phyloP scores from a whole-genome alignment of 768 basidiomycete genomes.

The Boletus fagicola region DNA sequence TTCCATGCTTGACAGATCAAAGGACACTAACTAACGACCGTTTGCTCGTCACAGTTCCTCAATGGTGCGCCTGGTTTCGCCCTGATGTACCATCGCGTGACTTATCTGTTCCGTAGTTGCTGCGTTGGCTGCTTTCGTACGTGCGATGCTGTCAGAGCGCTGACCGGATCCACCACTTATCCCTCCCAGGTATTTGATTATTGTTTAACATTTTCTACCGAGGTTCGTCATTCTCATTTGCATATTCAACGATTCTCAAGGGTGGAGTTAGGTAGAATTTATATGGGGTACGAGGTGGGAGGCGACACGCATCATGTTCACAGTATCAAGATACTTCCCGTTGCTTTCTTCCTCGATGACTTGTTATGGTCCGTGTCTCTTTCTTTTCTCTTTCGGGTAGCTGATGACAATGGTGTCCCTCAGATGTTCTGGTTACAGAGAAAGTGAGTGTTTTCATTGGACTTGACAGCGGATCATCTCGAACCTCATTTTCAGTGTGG shows the following conservation, averaged over 20 bases:
- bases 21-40: background rate
- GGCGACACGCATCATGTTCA: slow-evolving; percentile 24
- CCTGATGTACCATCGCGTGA: background rate
- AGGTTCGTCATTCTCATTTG: slow-evolving; percentile 11
- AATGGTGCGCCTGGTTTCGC: slow-evolving; percentile 12
- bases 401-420: background rate
- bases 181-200: slow-evolving; percentile 21
- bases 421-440: slow-evolving; percentile 10
- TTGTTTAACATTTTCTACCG: slow-evolving; percentile 21
- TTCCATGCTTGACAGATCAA: background rate
- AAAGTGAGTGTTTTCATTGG: slow-evolving; percentile 1
- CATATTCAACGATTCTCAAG: background rate
- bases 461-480: background rate
- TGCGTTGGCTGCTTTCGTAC: slow-evolving; percentile 18
- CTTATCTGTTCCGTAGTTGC: slow-evolving; percentile 12
- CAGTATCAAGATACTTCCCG: slow-evolving; percentile 29
- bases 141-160: background rate
- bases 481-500: slow-evolving; percentile 19
- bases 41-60: slow-evolving; percentile 8
- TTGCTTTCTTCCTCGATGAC: slow-evolving; percentile 18
- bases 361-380: slow-evolving; percentile 16
- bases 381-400: background rate
- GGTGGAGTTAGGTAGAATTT: slow-evolving; percentile 15
- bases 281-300: slow-evolving; percentile 28
- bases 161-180: background rate